Evolutionary conservation across 1,284 basidiomycete species (phyloP), one percentile per base, ranked within the genome.

Genomic region (Ustilago xerochloae): DNA sequence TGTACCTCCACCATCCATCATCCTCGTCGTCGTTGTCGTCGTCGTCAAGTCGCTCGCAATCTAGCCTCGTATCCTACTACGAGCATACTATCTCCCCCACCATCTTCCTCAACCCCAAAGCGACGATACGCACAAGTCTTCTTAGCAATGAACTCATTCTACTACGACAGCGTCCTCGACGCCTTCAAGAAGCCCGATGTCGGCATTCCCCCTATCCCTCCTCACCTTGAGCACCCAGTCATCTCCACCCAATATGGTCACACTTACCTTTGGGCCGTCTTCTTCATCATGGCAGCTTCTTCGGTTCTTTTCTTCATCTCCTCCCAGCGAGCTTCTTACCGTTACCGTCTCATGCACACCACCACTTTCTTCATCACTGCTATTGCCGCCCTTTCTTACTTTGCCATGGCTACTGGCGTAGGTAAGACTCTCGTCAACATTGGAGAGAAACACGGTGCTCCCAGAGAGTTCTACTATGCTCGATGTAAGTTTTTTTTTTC

Each of bases 361-460:
- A 73, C 63, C 59, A 77, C 67, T 32, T 69, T 78, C 66, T 65
- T 79, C 63, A 75, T 79, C 68, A 70, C 63, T 41, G 48, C 59
- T 20, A 70, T 78, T 49, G 78, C 78, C 33, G 75, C 78, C 33
- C 28, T 65, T 41, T 69, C 78, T 10, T 79, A 79, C 75, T 78
- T 75, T 68, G 72, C 73, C 61, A 79, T 79, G 78, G 78, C 78
- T 29, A 68, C 75, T 24, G 78, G 78, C 45, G 54, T 79, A 22
- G 78, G 75, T 15, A 71, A 71, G 60, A 66, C 68, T n/a, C 22
- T 57, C 12, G 56, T 61, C 43, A 53, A 53, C 32, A 58, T 60
- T 30, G 69, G 65, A 38, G 52, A 59, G 22, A n/a, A 55, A 28
- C 67, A 67, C 63, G 28, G 45, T 22, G 47, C 55, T 33, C 67